Conservation (phyloP, 2,329 filamentous ascomycete species). For the Berkeleyomyces basicola region DNA sequence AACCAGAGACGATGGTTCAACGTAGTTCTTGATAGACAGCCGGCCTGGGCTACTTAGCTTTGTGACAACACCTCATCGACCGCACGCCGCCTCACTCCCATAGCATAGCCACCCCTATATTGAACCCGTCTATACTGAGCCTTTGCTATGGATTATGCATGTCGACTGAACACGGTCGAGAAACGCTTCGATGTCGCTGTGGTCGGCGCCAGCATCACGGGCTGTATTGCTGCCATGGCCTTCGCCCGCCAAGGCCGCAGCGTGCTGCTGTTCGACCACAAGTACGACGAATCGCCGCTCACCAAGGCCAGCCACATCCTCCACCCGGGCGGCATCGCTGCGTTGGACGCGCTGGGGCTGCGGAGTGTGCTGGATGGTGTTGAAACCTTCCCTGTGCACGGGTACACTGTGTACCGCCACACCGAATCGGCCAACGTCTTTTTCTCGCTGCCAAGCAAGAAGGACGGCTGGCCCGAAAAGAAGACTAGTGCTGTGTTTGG, state of each 20-base stretch:
- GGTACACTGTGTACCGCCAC: conserved; percentile 4
- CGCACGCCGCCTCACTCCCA: too few relatives aligned
- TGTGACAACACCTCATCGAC: too few relatives aligned
- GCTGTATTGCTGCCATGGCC: conserved; percentile 69
- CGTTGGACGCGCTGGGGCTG: conserved; percentile 65
- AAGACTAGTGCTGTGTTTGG: not conserved
- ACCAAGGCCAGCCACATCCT: conserved; percentile 88
- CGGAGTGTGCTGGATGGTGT: conserved; percentile 71
- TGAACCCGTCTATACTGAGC: too few relatives aligned
- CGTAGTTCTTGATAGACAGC: too few relatives aligned
- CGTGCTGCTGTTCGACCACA: conserved; percentile 66
- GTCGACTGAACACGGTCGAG: not conserved
- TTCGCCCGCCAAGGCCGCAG: conserved; percentile 79
- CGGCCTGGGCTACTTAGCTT: too few relatives aligned
- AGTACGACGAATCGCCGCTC: conserved; percentile 61
- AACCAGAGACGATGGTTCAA: too few relatives aligned
- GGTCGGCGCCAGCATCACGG: conserved; percentile 79
- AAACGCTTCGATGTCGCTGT: conserved; percentile 45
- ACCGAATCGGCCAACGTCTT: conserved; percentile 2
- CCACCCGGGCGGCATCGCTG: conserved; percentile 75
- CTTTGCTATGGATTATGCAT: not conserved
- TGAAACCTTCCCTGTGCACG: conserved; percentile 21
- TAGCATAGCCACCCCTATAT: too few relatives aligned
- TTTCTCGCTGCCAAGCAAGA: not conserved
- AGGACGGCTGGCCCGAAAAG: conserved; percentile 3